Conservation (phyloP, 148 eudicot species). For the Rhododendron ovatum region DNA sequence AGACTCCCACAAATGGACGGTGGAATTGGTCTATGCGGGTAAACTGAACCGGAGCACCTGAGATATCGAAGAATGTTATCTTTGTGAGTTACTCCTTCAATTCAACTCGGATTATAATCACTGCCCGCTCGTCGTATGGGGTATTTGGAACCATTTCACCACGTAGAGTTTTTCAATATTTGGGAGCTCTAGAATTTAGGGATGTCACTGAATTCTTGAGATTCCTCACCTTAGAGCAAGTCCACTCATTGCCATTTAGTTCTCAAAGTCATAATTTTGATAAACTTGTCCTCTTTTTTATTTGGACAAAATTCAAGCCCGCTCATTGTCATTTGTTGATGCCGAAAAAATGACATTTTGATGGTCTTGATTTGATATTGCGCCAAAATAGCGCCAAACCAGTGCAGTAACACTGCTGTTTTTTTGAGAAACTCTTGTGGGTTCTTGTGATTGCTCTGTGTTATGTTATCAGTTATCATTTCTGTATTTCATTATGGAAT, state of each 20-base stretch:
- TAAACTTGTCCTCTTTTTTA: neutral
- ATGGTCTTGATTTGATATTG: neutral
- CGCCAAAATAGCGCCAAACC: neutral
- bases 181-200: neutral
- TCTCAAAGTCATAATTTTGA: neutral
- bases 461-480: neutral
- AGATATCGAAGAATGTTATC: too few species aligned
- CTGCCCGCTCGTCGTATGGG: too few species aligned
- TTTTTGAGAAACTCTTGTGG: neutral
- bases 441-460: neutral
- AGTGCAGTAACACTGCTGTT: neutral
- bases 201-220: neutral
- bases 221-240: neutral
- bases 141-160: neutral
- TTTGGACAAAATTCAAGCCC: neutral
- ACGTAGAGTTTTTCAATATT: neutral
- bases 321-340: neutral
- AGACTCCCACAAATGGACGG: too few species aligned
- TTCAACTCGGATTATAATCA: neutral
- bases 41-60: too few species aligned
- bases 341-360: neutral
- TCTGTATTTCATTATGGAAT: neutral
- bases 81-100: neutral
- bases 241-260: neutral
- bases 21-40: too few species aligned